These are phyloP conservation scores for Verticillium dahliae DNA, from an alignment of 2,329 filamentous ascomycete species.

Conservation along the genomic window DNA sequence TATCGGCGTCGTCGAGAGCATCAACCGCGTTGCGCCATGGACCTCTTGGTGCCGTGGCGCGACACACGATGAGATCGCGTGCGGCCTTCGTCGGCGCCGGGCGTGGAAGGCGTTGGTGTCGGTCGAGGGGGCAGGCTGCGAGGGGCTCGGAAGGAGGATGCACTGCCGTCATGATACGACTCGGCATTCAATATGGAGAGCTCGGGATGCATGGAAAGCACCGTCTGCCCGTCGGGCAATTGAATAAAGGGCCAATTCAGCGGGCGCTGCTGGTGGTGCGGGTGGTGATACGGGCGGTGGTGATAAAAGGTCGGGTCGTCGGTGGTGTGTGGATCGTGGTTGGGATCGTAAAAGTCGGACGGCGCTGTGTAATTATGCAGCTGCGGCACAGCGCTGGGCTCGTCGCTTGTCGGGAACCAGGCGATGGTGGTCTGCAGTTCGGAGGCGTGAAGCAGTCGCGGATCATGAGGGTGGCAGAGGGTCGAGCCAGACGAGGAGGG, in stretches of 20 bases:
- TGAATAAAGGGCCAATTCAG: slow-evolving; percentile 2
- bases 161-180: slow-evolving; percentile 30
- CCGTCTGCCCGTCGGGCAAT: slow-evolving; percentile 3
- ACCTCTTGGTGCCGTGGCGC: neutral
- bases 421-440: slow-evolving; percentile 3
- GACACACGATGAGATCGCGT: neutral
- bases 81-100: neutral
- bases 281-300: neutral
- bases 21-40: neutral
- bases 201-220: slow-evolving; percentile 21
- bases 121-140: slow-evolving; percentile 12
- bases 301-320: neutral
- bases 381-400: neutral
- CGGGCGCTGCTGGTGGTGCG: neutral
- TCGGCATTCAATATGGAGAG: slow-evolving; percentile 41
- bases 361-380: neutral
- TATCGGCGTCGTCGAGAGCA: neutral
- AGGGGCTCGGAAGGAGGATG: slow-evolving; percentile 11
- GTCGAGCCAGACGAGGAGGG: neutral
- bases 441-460: slow-evolving; percentile 7
- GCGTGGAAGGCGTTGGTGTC: neutral
- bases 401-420: neutral
- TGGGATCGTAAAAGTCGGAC: neutral
- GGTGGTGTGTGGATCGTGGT: neutral
- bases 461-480: slow-evolving; percentile 11